Conservation (phyloP, 148 eudicot species). For the Nepenthes mirabilis region DNA sequence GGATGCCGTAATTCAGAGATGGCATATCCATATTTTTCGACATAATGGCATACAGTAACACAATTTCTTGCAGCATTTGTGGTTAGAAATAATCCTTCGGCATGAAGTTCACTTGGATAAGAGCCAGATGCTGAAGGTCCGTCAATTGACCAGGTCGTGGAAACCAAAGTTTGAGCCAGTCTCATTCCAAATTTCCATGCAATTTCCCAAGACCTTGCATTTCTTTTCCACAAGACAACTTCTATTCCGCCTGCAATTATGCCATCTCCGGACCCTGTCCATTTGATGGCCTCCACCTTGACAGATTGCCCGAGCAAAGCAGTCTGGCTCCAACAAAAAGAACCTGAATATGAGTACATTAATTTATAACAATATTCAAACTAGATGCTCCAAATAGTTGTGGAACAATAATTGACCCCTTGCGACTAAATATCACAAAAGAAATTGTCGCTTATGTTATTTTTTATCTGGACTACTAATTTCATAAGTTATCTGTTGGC, state of each 20-base stretch:
- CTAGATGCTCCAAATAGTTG: not conserved
- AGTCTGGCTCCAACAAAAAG: constrained; percentile 99
- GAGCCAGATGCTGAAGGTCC: constrained; percentile 61
- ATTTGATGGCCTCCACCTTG: constrained; percentile 64
- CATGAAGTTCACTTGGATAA: constrained; percentile 19
- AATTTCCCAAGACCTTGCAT: constrained; percentile 64
- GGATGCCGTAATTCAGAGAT: constrained; percentile 67
- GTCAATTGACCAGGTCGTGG: constrained; percentile 66
- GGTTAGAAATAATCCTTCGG: constrained; percentile 16
- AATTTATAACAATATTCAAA: constrained; percentile 22
- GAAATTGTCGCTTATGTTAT: too few species aligned
- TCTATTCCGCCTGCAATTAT: constrained; percentile 65
- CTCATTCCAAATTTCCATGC: constrained; percentile 67
- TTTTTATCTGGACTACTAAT: too few species aligned
- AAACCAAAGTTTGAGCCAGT: constrained; percentile 57
- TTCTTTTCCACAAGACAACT: constrained; percentile 78
- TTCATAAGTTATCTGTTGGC: too few species aligned
- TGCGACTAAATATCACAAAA: too few species aligned
- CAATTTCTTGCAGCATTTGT: constrained; percentile 21
- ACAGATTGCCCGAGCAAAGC: constrained; percentile 65
- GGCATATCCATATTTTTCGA: constrained; percentile 31
- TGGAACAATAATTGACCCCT: too few species aligned
- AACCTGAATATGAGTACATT: constrained; percentile 98
- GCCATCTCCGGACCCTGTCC: constrained; percentile 98
- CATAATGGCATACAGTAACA: constrained; percentile 42